Evolutionary conservation across 495 filamentous ascomycete species (phyloP).

Genomic region (Jackrogersella minutella): DNA sequence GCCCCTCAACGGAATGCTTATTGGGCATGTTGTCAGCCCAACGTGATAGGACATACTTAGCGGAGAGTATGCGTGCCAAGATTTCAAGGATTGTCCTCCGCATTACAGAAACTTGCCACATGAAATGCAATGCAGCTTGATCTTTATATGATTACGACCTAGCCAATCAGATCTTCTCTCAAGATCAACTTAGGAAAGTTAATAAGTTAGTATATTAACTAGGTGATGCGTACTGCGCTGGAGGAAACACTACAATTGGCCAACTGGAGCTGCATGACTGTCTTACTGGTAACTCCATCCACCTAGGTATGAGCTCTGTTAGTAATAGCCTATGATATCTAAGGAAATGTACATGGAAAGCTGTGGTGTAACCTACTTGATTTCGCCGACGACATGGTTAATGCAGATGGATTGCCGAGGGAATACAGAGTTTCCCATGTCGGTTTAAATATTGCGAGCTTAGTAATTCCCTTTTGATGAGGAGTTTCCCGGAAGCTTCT

Average conservation of each 20-base stretch:
- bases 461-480: neutral
- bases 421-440: neutral
- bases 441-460: neutral
- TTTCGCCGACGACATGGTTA: neutral
- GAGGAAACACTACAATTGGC: neutral
- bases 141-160: too few relatives aligned
- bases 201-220: too few relatives aligned
- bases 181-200: too few relatives aligned
- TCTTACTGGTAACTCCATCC: neutral
- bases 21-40: too few relatives aligned
- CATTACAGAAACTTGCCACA: too few relatives aligned
- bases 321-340: neutral
- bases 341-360: neutral
- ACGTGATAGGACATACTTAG: too few relatives aligned
- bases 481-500: neutral
- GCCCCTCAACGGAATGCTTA: too few relatives aligned
- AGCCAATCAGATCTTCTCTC: too few relatives aligned
- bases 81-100: too few relatives aligned
- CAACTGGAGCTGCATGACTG: neutral
- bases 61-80: too few relatives aligned
- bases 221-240: neutral
- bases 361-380: neutral
- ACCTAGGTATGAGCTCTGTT: neutral
- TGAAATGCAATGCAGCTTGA: too few relatives aligned
- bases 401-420: neutral